These are phyloP conservation scores for Elsinoe fawcettii DNA, from an alignment of 2,329 filamentous ascomycete species.

Conservation along the genomic window DNA sequence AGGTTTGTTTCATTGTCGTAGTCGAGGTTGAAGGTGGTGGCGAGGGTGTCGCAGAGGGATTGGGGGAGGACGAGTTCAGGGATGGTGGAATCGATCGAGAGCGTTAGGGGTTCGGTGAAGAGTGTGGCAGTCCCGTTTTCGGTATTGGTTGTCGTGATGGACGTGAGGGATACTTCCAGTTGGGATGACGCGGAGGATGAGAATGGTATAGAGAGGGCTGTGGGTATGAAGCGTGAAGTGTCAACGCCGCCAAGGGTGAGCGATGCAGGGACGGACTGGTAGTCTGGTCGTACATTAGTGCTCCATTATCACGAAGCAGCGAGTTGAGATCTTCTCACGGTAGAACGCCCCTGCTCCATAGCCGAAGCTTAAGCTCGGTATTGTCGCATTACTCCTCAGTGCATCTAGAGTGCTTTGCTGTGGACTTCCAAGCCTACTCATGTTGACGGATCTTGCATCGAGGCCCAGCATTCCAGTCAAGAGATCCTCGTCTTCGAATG, in stretches of 20 bases:
- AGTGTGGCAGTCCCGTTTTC: not conserved
- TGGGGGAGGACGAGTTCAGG: conserved; percentile 31
- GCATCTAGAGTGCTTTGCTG: not conserved
- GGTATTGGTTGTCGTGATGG: not conserved
- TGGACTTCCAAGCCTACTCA: not conserved
- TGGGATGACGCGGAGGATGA: not conserved
- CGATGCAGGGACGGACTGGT: not conserved
- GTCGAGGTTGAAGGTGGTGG: conserved; percentile 26
- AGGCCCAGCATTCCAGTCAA: not conserved
- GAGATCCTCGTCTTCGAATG: not conserved
- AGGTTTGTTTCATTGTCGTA: conserved; percentile 26
- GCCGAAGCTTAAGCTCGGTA: not conserved
- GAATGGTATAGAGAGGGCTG: conserved; percentile 24
- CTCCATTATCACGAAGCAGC: too few relatives aligned
- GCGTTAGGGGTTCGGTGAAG: not conserved
- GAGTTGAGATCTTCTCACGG: not conserved
- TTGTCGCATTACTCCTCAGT: not conserved
- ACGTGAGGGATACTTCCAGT: not conserved
- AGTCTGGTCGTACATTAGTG: not conserved
- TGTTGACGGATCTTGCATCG: not conserved
- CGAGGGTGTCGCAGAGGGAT: conserved; percentile 26
- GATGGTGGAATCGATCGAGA: conserved; percentile 27
- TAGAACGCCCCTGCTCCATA: not conserved
- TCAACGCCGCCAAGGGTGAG: conserved; percentile 36
- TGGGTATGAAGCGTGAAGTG: conserved; percentile 25